Evolutionary conservation across 257 asterid genomes (phyloP).

Genomic region (Penstemon davidsonii): DNA sequence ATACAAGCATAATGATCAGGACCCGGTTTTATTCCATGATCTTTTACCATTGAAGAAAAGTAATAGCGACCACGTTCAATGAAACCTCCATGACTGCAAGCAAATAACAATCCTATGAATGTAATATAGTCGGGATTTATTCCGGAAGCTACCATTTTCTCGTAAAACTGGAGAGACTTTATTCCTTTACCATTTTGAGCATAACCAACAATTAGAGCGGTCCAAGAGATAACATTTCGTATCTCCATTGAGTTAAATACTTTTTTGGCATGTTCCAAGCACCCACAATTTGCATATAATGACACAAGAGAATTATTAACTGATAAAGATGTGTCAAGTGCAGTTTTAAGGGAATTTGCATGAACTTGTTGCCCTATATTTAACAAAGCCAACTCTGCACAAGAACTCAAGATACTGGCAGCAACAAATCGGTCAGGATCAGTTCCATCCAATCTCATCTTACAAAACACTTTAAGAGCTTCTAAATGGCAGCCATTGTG

Average conservation of each 20-base stretch:
- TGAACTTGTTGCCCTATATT: conserved; percentile 74
- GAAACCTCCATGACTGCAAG: conserved; percentile 90
- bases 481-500: conserved; percentile 55
- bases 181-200: conserved; percentile 72
- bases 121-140: conserved; percentile 71
- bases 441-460: conserved; percentile 54
- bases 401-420: conserved; percentile 68
- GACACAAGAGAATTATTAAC: conserved; percentile 71
- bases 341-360: conserved; percentile 49
- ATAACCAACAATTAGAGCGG: conserved; percentile 69
- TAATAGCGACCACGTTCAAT: conserved; percentile 52
- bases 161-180: conserved; percentile 52
- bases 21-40: conserved; percentile 58
- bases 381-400: conserved; percentile 66
- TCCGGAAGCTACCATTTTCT: conserved; percentile 63
- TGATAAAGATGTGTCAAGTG: conserved; percentile 45
- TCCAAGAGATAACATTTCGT: conserved; percentile 78
- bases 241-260: conserved; percentile 52
- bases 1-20: conserved; percentile 80
- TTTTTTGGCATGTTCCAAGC: conserved; percentile 49
- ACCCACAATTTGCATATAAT: conserved; percentile 74
- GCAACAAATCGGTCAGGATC: conserved; percentile 53
- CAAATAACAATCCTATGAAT: conserved; percentile 75
- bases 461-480: conserved; percentile 52
- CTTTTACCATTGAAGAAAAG: conserved; percentile 61